These are phyloP conservation scores for Cyclanthera cordifolia DNA, from an alignment of 306 rosid genomes.

Conservation along the genomic window DNA sequence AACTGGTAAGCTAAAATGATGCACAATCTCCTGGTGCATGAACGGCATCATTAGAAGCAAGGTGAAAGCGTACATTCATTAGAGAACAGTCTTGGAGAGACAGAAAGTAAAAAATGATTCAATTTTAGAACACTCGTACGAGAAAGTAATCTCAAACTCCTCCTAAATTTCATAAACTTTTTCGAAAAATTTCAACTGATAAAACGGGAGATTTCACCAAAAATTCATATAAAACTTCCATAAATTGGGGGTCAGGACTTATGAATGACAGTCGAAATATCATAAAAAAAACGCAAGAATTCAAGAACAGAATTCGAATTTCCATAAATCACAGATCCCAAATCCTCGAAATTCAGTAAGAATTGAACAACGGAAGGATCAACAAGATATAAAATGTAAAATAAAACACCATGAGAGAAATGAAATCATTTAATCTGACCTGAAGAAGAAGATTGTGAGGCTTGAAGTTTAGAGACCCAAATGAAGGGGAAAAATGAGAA, in stretches of 20 bases:
- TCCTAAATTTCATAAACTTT: not conserved
- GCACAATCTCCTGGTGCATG: slow-evolving; percentile 13
- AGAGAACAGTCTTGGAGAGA: not conserved
- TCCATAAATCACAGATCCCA: not conserved
- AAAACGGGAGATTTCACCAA: not conserved
- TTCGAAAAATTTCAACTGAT: not conserved
- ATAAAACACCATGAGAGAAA: not conserved
- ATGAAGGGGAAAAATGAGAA: slow-evolving; percentile 3
- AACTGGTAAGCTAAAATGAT: slow-evolving; percentile 8
- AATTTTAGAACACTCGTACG: no score
- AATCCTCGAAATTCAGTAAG: not conserved
- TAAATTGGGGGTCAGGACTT: not conserved
- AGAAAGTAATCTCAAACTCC: not conserved
- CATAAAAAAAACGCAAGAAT: not conserved
- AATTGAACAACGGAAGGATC: not conserved
- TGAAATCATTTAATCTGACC: not conserved
- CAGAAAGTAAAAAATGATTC: not conserved
- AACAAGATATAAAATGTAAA: not conserved
- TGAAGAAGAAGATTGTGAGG: slow-evolving; percentile 17
- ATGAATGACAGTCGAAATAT: no score
- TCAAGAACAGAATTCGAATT: not conserved
- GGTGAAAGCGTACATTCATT: not conserved
- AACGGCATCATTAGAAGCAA: slow-evolving; percentile 1
- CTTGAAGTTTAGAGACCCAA: slow-evolving; percentile 13
- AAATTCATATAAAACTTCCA: not conserved